Base-by-base conservation (phyloP, 495 filamentous ascomycete genomes). In the Xylaria grammica region DNA sequence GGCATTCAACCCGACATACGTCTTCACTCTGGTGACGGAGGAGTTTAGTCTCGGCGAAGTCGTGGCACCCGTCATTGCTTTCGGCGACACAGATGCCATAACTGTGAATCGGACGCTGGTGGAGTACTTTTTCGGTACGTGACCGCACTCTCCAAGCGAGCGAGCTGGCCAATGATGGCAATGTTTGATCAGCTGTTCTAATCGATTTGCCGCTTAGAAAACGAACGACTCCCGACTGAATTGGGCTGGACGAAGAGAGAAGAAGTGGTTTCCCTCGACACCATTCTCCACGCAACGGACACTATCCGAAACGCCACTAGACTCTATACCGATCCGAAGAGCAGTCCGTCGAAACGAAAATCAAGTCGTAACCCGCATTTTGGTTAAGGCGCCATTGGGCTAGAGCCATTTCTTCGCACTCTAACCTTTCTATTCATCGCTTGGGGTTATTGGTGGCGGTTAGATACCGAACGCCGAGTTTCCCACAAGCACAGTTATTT, bases 51-150 rank as follows among this genome's bases (percentile, higher is more conserved):
- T 80, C 6, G 81, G 79, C 4, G 82, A 83, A 67, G 52, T 78
- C 3, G 71, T 74, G 19, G 79, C 81, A 5, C 77, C 75, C 29
- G 74, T 83, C 46, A 62, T 83, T 13, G 74, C 72, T n/a, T 78
- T 83, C 52, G 82, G 81, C 3, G 76, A 84, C 65, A 61, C 70
- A 1, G 15, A 72, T 5, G 38, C 55, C 0, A 76, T 63, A 3
- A 77, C 69, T 0, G 80, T 78, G 3, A 75, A 74, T 10, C 65
- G 74, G 54, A 65, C 48, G 10, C 48, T 77, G 8, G 75, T 81
- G 30, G 74, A 78, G 57, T 82, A 77, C 63, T 77, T 80, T 65
- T 80, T 83, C 60, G 66, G 79, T 81, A 69, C 60, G 74, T 76
- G 34, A 15, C 6, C 7, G 10, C 10, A 17, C 1, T 34, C 13